A percentile compares a stretch with the other conserved stretches of the same genome.
phyloP scores from a whole-genome alignment of 2,329 filamentous ascomycete species.

The Zymoseptoria ardabiliae region DNA sequence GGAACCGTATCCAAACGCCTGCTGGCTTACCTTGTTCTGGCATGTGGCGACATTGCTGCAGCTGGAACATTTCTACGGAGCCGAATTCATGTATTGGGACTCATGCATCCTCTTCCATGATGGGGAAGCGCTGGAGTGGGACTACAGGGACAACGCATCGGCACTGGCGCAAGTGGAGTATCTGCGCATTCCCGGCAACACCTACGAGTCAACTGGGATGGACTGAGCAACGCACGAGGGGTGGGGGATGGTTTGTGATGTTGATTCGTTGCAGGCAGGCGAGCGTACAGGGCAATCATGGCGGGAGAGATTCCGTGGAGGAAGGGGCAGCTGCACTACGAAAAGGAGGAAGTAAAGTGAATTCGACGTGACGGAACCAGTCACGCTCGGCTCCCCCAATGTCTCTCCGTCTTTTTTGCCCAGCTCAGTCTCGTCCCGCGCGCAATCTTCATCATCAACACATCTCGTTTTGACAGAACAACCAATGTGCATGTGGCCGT shows the following conservation, averaged over 20 bases:
- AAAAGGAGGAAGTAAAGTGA: background rate
- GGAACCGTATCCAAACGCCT: background rate
- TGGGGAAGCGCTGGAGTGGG: background rate
- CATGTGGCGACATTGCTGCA: background rate
- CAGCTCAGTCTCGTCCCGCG: background rate
- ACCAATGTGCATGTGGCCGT: conserved; percentile 23
- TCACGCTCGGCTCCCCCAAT: background rate
- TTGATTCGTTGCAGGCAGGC: too few species aligned
- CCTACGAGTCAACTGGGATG: background rate
- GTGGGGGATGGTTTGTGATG: too few species aligned
- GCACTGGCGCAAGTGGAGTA: background rate
- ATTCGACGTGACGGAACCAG: background rate
- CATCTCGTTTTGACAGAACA: background rate
- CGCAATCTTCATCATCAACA: background rate
- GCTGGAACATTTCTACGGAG: background rate
- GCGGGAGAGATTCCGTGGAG: too few species aligned
- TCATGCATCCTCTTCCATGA: background rate
- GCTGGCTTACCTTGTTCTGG: background rate
- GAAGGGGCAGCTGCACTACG: too few species aligned
- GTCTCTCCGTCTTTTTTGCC: background rate
- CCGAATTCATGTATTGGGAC: background rate
- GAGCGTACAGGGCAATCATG: too few species aligned
- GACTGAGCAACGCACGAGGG: background rate
- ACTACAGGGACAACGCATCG: background rate
- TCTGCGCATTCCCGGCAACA: background rate